Percentiles rank a stretch among this genome's conserved stretches.
Evolutionary conservation across 768 basidiomycete genomes (phyloP).

Genomic region (Rhodotorula graminis): DNA sequence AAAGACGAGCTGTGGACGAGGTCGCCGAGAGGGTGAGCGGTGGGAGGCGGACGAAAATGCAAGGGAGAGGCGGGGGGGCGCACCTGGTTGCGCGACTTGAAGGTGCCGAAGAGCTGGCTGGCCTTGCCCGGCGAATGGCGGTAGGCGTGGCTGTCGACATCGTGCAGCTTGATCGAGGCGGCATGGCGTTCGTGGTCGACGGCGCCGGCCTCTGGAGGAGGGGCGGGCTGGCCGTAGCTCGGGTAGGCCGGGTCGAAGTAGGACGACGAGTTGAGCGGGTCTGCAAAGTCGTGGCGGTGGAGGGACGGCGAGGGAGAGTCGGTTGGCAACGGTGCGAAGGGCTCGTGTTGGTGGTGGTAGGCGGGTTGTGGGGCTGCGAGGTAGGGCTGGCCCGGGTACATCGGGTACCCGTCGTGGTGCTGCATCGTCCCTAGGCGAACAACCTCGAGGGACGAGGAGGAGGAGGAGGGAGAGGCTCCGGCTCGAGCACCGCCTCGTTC

Average conservation of each 20-base stretch:
- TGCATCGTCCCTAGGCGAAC: not conserved
- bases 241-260: not conserved
- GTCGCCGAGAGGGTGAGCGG: not conserved
- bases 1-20: conserved; percentile 19
- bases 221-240: not conserved
- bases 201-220: not conserved
- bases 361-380: no score
- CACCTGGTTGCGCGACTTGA: conserved; percentile 30
- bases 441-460: no score
- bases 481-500: not conserved
- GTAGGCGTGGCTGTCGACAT: not conserved
- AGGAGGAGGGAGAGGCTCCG: no score
- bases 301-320: not conserved
- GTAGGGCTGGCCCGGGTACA: not conserved
- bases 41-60: no score
- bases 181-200: not conserved
- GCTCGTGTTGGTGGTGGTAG: not conserved
- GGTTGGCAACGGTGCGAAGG: not conserved
- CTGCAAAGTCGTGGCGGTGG: not conserved
- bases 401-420: not conserved
- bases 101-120: not conserved
- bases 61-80: not conserved
- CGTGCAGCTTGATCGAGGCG: not conserved
- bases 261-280: not conserved
- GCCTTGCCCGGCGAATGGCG: not conserved